Base-by-base conservation (phyloP, 306 rosid genomes). In the Fagus sylvatica region DNA sequence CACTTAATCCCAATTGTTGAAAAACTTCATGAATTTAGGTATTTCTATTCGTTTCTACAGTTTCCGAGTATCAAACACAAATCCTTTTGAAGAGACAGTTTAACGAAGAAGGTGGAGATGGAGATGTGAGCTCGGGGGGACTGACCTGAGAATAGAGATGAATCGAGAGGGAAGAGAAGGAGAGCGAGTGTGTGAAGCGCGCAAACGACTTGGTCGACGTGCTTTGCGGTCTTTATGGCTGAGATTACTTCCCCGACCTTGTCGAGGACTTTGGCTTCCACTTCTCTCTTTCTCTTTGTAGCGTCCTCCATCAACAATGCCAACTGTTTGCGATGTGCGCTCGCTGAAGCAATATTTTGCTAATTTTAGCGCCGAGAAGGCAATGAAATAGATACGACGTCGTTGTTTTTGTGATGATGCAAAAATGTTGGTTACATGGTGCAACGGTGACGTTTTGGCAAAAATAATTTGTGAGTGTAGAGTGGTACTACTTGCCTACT, bases 171-270 rank as follows among this genome's bases (percentile, higher is more conserved):
- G 76, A 91, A 95, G 78, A 92, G 91, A 80, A 84, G 87, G 16
- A 83, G 3, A 32, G 91, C 96, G 72, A 95, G 70, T 61, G 97
- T 89, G 76, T 91, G 90, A 86, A 95, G 92, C 0, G 93, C 83
- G 67, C 80, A 83, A 68, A 95, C 81, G 69, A 95, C 93, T 80
- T 92, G 83, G 90, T 95, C 97, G 42, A 90, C 91, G 42, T 87
- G 87, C 71, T 91, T 91, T 46, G 98, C 93, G 32, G 56, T 85
- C 78, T 78, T 83, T 3, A 88, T 61, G 43, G 76, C 64, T 17
- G 91, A 86, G 39, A 95, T 91, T 28, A 87, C 96, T 84, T 91
- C 84, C 51, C 90, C 92, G 6, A 85, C 90, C 75, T 83, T 89
- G 30, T 54, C 84, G 12, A 88, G 68, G 0, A 89, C 85, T 43